Evolutionary conservation across 2,329 filamentous ascomycete species (phyloP), one percentile per base, ranked within the genome.

Genomic region (Calonectria fujianensis): DNA sequence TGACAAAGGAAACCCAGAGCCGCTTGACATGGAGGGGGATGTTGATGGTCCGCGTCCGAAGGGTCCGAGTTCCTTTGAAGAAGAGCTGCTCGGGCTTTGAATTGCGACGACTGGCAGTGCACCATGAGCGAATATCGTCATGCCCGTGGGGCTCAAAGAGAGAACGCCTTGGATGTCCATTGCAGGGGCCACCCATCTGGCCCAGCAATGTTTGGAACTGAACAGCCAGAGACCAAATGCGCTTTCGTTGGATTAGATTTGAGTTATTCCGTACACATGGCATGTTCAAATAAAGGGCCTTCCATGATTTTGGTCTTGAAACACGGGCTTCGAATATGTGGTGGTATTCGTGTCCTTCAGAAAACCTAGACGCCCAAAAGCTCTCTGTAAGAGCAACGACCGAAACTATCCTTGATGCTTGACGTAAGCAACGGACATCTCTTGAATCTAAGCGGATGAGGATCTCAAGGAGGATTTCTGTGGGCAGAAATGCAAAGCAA

Each of bases 331-430:
- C 61, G 4, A 65, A 65, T 50, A 65, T 10, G 18, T 48, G 37
- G 14, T 65, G 39, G 32, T 65, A 50, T n/a, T 65, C 41, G 20
- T 31, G 39, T 8, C 61, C 61, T 18, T 24, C 27, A 4, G 61
- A 65, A 41, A 65, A 65, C 24, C 61, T 31, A 3, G 61, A 65
- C 8, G 41, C 27, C 61, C 61, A 65, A 20, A 65, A 65, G 27
- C n/a, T 10, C 13, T 65, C 39, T 1, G 4, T 35, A 3, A 65
- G 41, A 3, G 9, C 31, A 14, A 65, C 27, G 7, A 16, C 4
- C 1, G 61, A 41, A 24, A 31, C 32, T 24, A 39, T 32, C 18
- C 27, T n/a, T 24, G 61, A 65, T 9, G 61, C 61, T 20, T 31
- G 27, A 6, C 61, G 27, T 16, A 65, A 27, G 10, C 18, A 18